Base-by-base conservation (phyloP, 345 rosid genomes). In the Trapa bicornis region DNA sequence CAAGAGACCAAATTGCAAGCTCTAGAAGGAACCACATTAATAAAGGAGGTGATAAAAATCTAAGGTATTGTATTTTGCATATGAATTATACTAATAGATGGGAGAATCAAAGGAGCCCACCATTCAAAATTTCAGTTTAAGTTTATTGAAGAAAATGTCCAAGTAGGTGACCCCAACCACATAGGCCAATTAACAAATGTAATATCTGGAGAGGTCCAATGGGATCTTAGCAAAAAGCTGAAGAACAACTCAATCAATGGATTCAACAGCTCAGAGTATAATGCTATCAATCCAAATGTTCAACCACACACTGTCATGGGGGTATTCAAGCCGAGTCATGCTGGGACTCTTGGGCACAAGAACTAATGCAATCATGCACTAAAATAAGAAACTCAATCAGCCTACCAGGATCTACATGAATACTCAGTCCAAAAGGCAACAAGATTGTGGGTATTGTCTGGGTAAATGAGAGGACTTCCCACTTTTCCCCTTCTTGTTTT, bases 391-490 rank as follows among this genome's bases (percentile, higher is more conserved):
- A 58, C 38, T 35, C 37, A 58, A 58, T 22, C 38, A 37, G 58
- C 11, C 43, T 45, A 56, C 33, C 38, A 54, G 37, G 47, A 68
- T 52, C 71, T 37, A 57, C 64, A 42, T 39, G 35, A 33, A 32
- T 58, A 58, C 37, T 22, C 65, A 36, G 48, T 1, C 64, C 37
- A 37, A 43, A 65, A 43, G 22, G 48, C n/a, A 65, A 29, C 53
- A 42, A 42, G 52, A 65, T n/a, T 42, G 53, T 29, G 37, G 48
- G 13, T 68, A 22, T 57, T 36, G 29, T 37, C 37, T 75, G 37
- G 41, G 57, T 83, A 76, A 81, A 22, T 10, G 63, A 58, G 63
- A 58, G 38, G 38, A 33, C 9, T 58, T 29, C 29, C 9, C 37
- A 3, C 3, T 58, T 32, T 35, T 32, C 32, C 29, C 29, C 29